phyloP scores from a whole-genome alignment of 2,329 filamentous ascomycete genomes.

The Fusarium illudens region DNA sequence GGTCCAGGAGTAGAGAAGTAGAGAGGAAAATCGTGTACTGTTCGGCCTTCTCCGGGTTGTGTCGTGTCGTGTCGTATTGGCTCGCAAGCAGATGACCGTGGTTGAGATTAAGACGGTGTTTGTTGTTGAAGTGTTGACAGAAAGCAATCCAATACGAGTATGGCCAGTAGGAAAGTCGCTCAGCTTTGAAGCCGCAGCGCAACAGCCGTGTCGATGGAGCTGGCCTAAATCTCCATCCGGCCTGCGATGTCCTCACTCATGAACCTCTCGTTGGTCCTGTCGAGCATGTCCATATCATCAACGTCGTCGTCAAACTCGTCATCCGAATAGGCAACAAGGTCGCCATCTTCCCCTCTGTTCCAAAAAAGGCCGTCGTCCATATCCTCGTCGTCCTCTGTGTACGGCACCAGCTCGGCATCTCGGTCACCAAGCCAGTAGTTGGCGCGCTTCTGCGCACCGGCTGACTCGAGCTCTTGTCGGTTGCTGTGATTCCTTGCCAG shows the following conservation, averaged over 20 bases:
- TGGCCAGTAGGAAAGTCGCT: background rate
- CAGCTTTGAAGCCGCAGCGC: background rate
- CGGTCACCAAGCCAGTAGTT: constrained; percentile 86
- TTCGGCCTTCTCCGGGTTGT: constrained; percentile 2
- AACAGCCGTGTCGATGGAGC: background rate
- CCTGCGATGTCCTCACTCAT: constrained; percentile 71
- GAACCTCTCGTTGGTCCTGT: constrained; percentile 58
- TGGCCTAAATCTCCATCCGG: constrained; percentile 66
- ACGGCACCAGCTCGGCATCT: constrained; percentile 57
- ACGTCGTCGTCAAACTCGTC: constrained; percentile 61
- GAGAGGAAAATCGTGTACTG: constrained; percentile 17
- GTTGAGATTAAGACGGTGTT: constrained; percentile 23
- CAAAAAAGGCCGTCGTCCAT: constrained; percentile 61
- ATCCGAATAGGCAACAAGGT: constrained; percentile 62
- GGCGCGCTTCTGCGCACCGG: constrained; percentile 71
- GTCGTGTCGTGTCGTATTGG: background rate
- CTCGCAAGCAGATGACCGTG: constrained; percentile 3
- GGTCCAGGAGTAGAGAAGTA: constrained; percentile 19
- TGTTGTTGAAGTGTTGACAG: constrained; percentile 31
- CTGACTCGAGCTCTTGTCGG: constrained; percentile 45
- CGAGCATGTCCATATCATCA: constrained; percentile 51
- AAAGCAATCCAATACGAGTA: constrained; percentile 9
- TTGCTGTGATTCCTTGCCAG: constrained; percentile 42
- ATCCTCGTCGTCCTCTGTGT: constrained; percentile 58
- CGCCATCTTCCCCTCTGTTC: constrained; percentile 67